Base-by-base conservation (phyloP, 163 green algal genomes). In the Chloroidium sp. region DNA sequence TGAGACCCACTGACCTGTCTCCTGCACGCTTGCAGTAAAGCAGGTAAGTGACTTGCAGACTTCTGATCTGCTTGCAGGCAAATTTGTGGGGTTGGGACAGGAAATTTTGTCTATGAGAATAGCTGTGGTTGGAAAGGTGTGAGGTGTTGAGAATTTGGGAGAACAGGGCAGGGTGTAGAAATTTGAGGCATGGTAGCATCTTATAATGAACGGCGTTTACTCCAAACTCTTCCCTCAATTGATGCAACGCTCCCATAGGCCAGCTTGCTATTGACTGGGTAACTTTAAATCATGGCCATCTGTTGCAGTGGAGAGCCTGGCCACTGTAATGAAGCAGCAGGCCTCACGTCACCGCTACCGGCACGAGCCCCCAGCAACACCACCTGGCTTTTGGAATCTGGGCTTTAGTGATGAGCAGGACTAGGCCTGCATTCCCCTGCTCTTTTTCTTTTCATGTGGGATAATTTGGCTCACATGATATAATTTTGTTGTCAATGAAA, bases 321-420 rank as follows among this genome's bases (percentile, higher is more conserved):
- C 2, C 81, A n/a, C 74, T 64, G 58, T 4, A 74, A 12, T 90
- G 81, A 78, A 75, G 68, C 81, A 93, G 76, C 82, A 90, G n/a
- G 81, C 62, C 1, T 91, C 85, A 3, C 84, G 90, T 0, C 91
- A 94, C 83, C 84, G 91, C 58, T 88, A 88, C 74, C 68, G 62
- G 3, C 88, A 84, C 69, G 36, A 77, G 76, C 88, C 87, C 13
- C 91, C 90, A 0, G 75, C 69, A 8, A 94, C 91, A 62, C 91
- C 90, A 69, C 61, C 72, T 1, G 85, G 82, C 3, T 90, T 87
- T 69, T 92, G 88, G 88, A 82, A 92, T 76, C 85, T 92, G 77
- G 85, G 82, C 3, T 87, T 89, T 80, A 77, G 74, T n/a, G 1
- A 1, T 77, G 14, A 77, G 74, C 74, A 61, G 12, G 14, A 59